Conservation (phyloP, 1,284 basidiomycete species). For the Sporisorium reilianum region DNA sequence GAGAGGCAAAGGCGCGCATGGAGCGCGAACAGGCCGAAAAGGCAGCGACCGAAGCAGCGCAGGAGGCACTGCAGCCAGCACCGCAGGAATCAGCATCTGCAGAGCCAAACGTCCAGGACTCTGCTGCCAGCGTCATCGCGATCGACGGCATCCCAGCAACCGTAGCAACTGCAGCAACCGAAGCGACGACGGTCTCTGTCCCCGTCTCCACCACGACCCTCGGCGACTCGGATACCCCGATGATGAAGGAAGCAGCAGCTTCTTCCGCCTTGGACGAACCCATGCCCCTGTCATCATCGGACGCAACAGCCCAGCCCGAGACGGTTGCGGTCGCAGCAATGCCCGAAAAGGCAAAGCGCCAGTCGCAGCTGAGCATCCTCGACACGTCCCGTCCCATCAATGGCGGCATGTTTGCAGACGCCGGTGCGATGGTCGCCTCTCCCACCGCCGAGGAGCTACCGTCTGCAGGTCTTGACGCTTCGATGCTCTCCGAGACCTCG, state of each 20-base stretch:
- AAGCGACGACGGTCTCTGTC: neutral
- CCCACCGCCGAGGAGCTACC: slow-evolving; percentile 19
- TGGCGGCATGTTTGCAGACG: slow-evolving; percentile 5
- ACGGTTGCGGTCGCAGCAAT: neutral
- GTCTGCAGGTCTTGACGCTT: slow-evolving; percentile 15
- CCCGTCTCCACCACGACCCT: neutral
- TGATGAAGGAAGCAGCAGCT: neutral
- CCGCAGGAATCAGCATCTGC: neutral
- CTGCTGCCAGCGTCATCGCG: neutral
- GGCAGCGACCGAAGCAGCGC: slow-evolving; percentile 11
- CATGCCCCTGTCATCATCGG: slow-evolving; percentile 24
- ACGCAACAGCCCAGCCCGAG: neutral
- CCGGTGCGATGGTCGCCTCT: slow-evolving; percentile 13
- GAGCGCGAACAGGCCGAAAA: slow-evolving; percentile 33
- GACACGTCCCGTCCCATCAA: slow-evolving; percentile 17
- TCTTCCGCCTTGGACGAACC: slow-evolving; percentile 21
- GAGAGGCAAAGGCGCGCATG: slow-evolving; percentile 35
- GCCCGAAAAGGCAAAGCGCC: slow-evolving; percentile 3
- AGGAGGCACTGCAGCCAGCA: neutral
- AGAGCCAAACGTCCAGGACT: neutral
- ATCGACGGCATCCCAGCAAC: neutral
- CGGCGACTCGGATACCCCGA: neutral
- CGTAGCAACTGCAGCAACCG: neutral
- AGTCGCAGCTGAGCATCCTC: slow-evolving; percentile 13
- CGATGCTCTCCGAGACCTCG: slow-evolving; percentile 25